Evolutionary conservation across 345 rosid species (phyloP), one percentile per base, ranked within the genome.

Genomic region (Melastoma malabathricum): DNA sequence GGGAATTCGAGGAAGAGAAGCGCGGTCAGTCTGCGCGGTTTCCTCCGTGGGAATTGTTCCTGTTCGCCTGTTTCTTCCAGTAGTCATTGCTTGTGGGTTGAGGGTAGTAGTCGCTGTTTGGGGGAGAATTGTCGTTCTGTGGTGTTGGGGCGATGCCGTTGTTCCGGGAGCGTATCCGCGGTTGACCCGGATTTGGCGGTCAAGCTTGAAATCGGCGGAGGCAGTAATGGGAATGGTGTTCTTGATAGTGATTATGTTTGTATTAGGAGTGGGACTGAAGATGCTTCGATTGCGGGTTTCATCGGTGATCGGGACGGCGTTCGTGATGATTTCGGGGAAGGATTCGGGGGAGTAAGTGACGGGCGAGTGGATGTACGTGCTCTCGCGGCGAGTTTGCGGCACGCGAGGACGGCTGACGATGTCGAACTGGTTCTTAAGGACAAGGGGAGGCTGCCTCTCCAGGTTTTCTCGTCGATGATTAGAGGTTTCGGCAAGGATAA

Each of bases 341-440:
- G 50, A 59, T 44, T 16, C 46, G 57, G 16, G 58, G 54, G 56
- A 52, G 62, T 49, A 39, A 62, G 53, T 50, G 66, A 52, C 59
- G 22, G 54, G 15, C 76, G 79, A 59, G 53, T 86, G 43, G 73
- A 84, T 71, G 89, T 84, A 43, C 74, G 70, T 16, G 72, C 56
- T 4, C 52, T 87, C 55, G 87, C 89, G 0, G 29, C 31, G 50
- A 75, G 77, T 57, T 71, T 92, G 60, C 69, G 62, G 62, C 66
- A 53, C 44, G 81, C 86, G 13, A 74, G 74, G 74, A 78, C 84
- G 3, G 84, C 80, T 0, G 86, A 84, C 58, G 89, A 84, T 66
- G 77, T 84, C 13, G 88, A 82, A 63, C 72, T 54, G 64, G 79
- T 87, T 61, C 81, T 92, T 3, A 79, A 74, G 77, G 89, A 65